Evolutionary conservation across 441 rosid species (phyloP).

Genomic region (Bocquillonia castaneifolia): DNA sequence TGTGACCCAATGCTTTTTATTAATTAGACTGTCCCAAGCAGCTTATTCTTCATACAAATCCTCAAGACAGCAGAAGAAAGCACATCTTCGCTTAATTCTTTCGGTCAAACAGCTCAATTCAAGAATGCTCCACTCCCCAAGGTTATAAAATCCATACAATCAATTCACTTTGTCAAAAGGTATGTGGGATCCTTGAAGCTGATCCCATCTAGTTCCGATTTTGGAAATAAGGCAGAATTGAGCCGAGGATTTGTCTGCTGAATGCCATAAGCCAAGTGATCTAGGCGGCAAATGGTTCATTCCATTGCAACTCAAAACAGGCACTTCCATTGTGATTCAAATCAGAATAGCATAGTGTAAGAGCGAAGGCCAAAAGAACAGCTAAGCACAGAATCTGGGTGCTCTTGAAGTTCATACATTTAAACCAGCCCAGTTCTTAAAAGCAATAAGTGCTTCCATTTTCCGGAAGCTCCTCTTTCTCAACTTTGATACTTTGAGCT

Average conservation of each 20-base stretch:
- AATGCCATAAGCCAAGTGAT: neutral
- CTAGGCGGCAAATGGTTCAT: neutral
- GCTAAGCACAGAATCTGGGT: neutral
- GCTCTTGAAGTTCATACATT: conserved; percentile 40
- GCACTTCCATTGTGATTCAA: conserved; percentile 6
- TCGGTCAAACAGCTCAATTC: conserved; percentile 1
- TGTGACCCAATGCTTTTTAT: neutral
- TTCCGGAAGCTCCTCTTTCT: conserved; percentile 77
- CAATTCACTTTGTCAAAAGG: neutral
- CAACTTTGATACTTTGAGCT: conserved; percentile 72
- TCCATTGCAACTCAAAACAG: neutral
- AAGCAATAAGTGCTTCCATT: conserved; percentile 88
- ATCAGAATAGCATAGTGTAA: neutral
- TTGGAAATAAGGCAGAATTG: neutral
- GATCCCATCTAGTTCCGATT: neutral
- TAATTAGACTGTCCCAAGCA: neutral
- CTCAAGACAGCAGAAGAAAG: neutral
- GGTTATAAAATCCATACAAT: neutral
- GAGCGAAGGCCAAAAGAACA: conserved; percentile 1
- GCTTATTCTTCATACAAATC: neutral
- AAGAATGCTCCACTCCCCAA: neutral
- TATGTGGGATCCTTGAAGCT: neutral
- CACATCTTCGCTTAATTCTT: neutral
- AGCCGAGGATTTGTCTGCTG: neutral
- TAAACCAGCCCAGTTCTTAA: conserved; percentile 96